Evolutionary conservation across 2,329 filamentous ascomycete genomes (phyloP), one percentile per base, ranked within the genome.

Genomic region (Fusarium abutilonis): DNA sequence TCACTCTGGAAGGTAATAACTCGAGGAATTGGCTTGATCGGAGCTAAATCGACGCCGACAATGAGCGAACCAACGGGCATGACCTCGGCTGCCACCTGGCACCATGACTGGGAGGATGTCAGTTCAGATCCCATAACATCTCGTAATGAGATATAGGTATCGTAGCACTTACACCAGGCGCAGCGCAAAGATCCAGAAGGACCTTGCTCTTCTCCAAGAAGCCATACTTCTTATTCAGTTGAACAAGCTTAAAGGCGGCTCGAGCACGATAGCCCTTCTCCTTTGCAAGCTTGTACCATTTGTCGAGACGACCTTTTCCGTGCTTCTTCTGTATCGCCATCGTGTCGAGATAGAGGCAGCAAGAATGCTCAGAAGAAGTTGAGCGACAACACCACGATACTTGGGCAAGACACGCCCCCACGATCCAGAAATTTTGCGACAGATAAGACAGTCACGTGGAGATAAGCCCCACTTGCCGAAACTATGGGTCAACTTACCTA

Each of bases 261-360:
- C 95, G 87, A 61, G 95, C 94, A 72, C 95, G 86, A 75, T 97
- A 99, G 63, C 95, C 95, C 78, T 97, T 98, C 77, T 99, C 95
- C 79, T 99, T 99, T 61, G 95, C 95, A 72, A 98, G 88, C 76
- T 93, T 94, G 80, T 98, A 99, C 92, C 93, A 98, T 79, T 98
- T 97, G 79, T 99, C 95, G 73, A 97, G 84, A 86, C 94, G 93
- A 78, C 94, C 94, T 82, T 98, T 98, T 80, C 93, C 94, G 81
- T 97, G 91, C 85, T 98, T 98, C 85, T 98, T 97, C 75, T 98
- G 92, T 73, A 98, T 94, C 73, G 92, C 93, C 95, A 98, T 98
- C 54, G 52, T 66, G 59, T 49, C 58, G 60, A 38, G 58, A 49
- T 45, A 17, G 38, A 38, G 36, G 42, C 14, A 45, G 51, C 15